A percentile compares a stretch with the other conserved stretches of the same genome.
Evolutionary conservation across 2,329 filamentous ascomycete species (phyloP).

Genomic region (Epichloe baconii): DNA sequence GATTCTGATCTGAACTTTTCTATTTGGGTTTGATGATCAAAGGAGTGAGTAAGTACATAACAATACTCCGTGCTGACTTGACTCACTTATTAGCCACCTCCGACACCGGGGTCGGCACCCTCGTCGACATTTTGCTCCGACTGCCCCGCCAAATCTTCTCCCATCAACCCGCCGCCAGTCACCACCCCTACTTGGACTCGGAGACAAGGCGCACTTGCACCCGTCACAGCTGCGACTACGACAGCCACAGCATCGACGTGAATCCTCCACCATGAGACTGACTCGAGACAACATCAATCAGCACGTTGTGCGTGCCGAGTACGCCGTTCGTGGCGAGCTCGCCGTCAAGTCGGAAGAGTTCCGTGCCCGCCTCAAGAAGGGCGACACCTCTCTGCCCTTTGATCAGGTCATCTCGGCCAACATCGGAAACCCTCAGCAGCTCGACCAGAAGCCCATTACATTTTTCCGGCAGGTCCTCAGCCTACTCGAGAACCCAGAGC

Average conservation of each 20-base stretch:
- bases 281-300: slow-evolving; percentile 85
- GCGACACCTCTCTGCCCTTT: slow-evolving; percentile 57
- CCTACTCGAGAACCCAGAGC: slow-evolving; percentile 74
- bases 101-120: not conserved
- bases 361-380: slow-evolving; percentile 56
- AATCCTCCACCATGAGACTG: slow-evolving; percentile 35
- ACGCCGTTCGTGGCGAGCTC: slow-evolving; percentile 92
- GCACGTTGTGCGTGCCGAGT: slow-evolving; percentile 74
- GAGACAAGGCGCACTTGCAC: not conserved
- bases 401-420: slow-evolving; percentile 89
- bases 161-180: slow-evolving; percentile 1
- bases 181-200: not conserved
- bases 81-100: not conserved
- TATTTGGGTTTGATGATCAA: too few species aligned
- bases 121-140: slow-evolving; percentile 1
- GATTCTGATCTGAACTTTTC: too few species aligned
- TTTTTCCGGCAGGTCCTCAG: slow-evolving; percentile 97
- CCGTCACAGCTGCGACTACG: slow-evolving; percentile 8
- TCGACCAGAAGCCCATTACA: slow-evolving; percentile 97
- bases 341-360: slow-evolving; percentile 89
- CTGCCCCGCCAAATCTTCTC: slow-evolving; percentile 6
- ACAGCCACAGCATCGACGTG: slow-evolving; percentile 16
- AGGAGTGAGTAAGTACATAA: too few species aligned
- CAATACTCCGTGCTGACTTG: not conserved
- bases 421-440: slow-evolving; percentile 97